phyloP scores from a whole-genome alignment of 1,139 yeast genomes.

The Zygoascus hellenicus region DNA sequence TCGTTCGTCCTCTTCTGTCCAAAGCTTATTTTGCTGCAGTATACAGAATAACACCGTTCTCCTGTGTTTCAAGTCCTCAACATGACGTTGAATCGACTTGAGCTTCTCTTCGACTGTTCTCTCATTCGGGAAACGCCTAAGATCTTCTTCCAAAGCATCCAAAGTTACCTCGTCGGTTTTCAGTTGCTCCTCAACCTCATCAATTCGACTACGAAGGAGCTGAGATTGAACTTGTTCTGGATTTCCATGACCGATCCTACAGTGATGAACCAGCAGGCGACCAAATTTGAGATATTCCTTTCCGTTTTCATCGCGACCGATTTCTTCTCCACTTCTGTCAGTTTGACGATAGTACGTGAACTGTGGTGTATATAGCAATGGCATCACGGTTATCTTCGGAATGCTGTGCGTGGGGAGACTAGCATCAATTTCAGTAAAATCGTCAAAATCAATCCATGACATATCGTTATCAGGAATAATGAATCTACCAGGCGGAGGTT shows the following conservation, averaged over 20 bases:
- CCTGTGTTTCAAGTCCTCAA: constrained; percentile 36
- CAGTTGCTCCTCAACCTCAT: constrained; percentile 44
- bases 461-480: constrained; percentile 44
- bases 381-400: constrained; percentile 55
- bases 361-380: constrained; percentile 68
- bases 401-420: constrained; percentile 38
- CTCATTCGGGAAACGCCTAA: constrained; percentile 25
- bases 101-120: constrained; percentile 24
- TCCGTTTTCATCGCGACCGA: constrained; percentile 29
- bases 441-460: constrained; percentile 77
- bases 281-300: constrained; percentile 52
- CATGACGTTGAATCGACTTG: constrained; percentile 31
- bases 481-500: constrained; percentile 29
- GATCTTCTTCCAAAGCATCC: constrained; percentile 31
- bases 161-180: constrained; percentile 34
- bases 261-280: constrained; percentile 57
- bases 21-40: constrained; percentile 18
- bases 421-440: constrained; percentile 63
- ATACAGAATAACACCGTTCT: constrained; percentile 18
- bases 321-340: constrained; percentile 33
- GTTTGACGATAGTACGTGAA: constrained; percentile 70
- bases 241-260: constrained; percentile 48
- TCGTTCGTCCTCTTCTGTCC: constrained; percentile 13
- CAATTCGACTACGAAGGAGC: constrained; percentile 29
- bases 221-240: constrained; percentile 32